Percentiles rank a stretch among this genome's conserved stretches.
phyloP scores from a whole-genome alignment of 441 rosid genomes.

The Pelargonium cotyledonis region DNA sequence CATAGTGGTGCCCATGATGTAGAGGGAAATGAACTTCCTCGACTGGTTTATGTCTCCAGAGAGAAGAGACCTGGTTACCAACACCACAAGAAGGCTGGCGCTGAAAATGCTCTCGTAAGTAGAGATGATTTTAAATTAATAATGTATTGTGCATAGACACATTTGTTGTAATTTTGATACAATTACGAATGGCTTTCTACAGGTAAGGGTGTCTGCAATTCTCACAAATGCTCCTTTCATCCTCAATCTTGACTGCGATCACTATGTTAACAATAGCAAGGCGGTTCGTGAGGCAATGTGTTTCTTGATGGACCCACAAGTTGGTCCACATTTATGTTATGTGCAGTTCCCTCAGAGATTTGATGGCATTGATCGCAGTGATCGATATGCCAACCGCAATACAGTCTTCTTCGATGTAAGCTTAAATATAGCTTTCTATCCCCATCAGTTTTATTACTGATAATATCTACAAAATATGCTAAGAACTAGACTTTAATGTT shows the following conservation, averaged over 20 bases:
- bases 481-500: not conserved
- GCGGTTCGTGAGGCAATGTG: conserved; percentile 97
- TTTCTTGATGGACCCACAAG: conserved; percentile 90
- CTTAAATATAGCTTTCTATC: conserved; percentile 3
- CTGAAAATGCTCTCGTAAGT: conserved; percentile 82
- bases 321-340: conserved; percentile 76
- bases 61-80: conserved; percentile 96
- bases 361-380: conserved; percentile 80
- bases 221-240: conserved; percentile 81
- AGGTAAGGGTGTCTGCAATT: conserved; percentile 83
- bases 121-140: not conserved
- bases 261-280: conserved; percentile 82
- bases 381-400: conserved; percentile 85
- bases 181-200: conserved; percentile 12
- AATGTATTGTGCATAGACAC: not conserved
- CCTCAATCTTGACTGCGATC: conserved; percentile 93
- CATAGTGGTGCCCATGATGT: conserved; percentile 70
- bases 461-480: not conserved
- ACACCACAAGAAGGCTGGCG: conserved; percentile 97
- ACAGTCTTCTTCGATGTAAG: conserved; percentile 93
- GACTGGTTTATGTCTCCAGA: conserved; percentile 83
- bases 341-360: conserved; percentile 97
- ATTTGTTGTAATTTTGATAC: not conserved
- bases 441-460: not conserved
- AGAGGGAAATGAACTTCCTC: conserved; percentile 82